phyloP scores from a whole-genome alignment of 1,284 basidiomycete genomes.

The Meira nashicola region DNA sequence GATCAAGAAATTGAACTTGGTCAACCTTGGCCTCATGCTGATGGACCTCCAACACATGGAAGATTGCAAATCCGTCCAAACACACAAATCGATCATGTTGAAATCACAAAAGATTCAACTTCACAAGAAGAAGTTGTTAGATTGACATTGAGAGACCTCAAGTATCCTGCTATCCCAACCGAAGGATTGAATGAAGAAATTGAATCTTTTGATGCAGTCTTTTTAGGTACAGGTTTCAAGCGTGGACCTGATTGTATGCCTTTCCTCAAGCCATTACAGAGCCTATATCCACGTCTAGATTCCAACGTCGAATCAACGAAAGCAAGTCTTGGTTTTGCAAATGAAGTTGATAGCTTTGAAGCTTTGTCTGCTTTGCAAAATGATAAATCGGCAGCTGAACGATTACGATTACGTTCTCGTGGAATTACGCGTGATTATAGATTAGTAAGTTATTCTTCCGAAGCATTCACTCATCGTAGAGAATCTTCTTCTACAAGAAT shows the following conservation, averaged over 20 bases:
- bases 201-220: slow-evolving; percentile 41
- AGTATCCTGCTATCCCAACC: background rate
- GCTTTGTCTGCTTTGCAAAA: background rate
- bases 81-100: slow-evolving; percentile 20
- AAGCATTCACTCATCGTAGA: slow-evolving; percentile 5
- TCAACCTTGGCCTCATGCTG: slow-evolving; percentile 23
- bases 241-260: slow-evolving; percentile 28
- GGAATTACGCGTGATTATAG: slow-evolving; percentile 51
- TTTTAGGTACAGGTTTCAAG: slow-evolving; percentile 47
- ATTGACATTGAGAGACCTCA: slow-evolving; percentile 14
- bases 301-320: slow-evolving; percentile 17
- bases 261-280: slow-evolving; percentile 32
- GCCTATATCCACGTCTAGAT: slow-evolving; percentile 38
- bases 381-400: slow-evolving; percentile 33
- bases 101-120: slow-evolving; percentile 7
- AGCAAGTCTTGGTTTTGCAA: slow-evolving; percentile 9
- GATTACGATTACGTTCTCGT: slow-evolving; percentile 27
- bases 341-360: slow-evolving; percentile 24
- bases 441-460: slow-evolving; percentile 25
- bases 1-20: slow-evolving; percentile 47
- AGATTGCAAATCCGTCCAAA: slow-evolving; percentile 15
- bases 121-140: slow-evolving; percentile 12
- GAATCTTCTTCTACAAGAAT: background rate
- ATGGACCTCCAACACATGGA: slow-evolving; percentile 20
- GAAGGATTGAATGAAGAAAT: slow-evolving; percentile 1